Evolutionary conservation across 179 eudicot species (phyloP).

Genomic region (Gypsophila paniculata): DNA sequence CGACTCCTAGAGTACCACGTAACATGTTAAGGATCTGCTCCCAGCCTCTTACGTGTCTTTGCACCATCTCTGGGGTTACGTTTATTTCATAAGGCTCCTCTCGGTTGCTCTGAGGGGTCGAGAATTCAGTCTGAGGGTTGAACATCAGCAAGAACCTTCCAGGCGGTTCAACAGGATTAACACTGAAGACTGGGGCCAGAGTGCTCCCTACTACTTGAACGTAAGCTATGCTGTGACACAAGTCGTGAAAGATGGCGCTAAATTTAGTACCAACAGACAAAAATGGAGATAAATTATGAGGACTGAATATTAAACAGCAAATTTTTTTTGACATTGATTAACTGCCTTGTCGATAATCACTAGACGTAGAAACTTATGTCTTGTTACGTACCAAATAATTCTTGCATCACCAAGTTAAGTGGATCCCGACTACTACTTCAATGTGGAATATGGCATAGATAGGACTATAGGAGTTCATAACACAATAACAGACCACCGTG

Average conservation of each 20-base stretch:
- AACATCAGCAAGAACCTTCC: constrained; percentile 47
- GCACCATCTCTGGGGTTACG: constrained; percentile 30
- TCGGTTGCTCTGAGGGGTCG: constrained; percentile 14
- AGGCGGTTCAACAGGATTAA: constrained; percentile 41
- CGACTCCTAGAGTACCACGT: constrained; percentile 39
- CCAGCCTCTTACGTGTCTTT: constrained; percentile 35
- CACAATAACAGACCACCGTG: background rate
- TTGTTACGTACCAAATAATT: background rate
- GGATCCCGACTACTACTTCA: background rate
- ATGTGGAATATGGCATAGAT: background rate
- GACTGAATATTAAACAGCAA: background rate
- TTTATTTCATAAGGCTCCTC: constrained; percentile 5
- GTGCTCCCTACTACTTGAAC: constrained; percentile 58
- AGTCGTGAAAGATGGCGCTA: background rate
- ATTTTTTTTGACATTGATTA: background rate
- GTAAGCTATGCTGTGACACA: constrained; percentile 54
- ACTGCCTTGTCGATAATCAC: background rate
- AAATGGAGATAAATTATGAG: background rate
- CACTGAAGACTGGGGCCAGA: constrained; percentile 53
- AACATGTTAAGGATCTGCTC: constrained; percentile 46
- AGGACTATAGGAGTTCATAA: background rate
- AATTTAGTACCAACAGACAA: background rate
- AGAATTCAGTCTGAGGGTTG: constrained; percentile 35
- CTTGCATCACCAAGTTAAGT: background rate
- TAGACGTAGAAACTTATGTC: background rate